Conservation (phyloP, 176 grass and related monocot genomes). For the Musa schizocarpa region DNA sequence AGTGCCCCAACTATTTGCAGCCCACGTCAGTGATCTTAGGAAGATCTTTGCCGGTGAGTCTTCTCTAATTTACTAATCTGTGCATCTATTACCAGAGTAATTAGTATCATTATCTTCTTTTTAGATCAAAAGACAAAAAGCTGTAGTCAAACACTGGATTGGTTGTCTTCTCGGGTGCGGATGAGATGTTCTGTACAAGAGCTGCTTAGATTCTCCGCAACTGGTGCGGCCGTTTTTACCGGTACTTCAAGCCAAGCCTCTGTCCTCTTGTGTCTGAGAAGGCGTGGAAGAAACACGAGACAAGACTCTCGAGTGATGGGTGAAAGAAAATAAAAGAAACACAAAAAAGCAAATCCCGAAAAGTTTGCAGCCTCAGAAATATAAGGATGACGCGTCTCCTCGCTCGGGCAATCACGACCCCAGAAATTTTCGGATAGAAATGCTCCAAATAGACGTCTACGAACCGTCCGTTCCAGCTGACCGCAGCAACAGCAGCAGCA, state of each 20-base stretch:
- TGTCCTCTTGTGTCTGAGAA: too few species aligned
- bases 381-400: neutral
- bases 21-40: too few species aligned
- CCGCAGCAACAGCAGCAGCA: neutral
- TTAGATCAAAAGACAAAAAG: neutral
- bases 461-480: neutral
- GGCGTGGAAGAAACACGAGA: too few species aligned
- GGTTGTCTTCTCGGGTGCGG: neutral
- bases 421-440: conserved; percentile 8
- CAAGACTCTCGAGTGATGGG: too few species aligned
- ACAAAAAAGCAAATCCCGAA: neutral
- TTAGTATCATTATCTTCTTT: too few species aligned
- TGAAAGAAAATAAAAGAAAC: neutral
- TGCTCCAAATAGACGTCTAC: neutral
- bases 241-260: neutral
- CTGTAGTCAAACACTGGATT: neutral
- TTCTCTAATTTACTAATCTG: too few species aligned
- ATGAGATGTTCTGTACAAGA: neutral
- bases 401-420: neutral
- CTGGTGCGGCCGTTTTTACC: neutral
- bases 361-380: neutral
- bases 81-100: too few species aligned
- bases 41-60: too few species aligned
- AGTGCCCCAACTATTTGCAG: too few species aligned
- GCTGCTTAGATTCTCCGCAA: conserved; percentile 1